These are phyloP conservation scores for Amanita rimosa DNA, from an alignment of 768 basidiomycete genomes.

Conservation along the genomic window DNA sequence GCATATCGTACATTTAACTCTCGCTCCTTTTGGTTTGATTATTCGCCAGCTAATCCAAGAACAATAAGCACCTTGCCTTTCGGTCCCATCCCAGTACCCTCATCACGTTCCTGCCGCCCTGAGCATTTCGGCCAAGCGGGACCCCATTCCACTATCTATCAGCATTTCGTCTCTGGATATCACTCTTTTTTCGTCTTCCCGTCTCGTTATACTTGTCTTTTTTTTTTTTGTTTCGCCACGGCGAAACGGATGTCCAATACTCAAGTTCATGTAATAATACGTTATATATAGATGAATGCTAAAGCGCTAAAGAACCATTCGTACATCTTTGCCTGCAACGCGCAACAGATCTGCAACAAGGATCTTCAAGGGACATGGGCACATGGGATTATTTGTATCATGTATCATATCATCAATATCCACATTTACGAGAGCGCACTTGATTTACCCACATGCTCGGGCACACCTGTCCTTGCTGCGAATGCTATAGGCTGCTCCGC, in stretches of 20 bases:
- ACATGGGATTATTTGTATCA: not conserved
- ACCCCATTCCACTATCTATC: slow-evolving; percentile 3
- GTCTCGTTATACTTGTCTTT: slow-evolving; percentile 22
- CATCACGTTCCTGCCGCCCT: not conserved
- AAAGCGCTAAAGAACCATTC: slow-evolving; percentile 10
- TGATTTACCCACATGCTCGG: too few relatives aligned
- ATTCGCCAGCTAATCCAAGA: slow-evolving; percentile 1
- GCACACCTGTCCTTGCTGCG: too few relatives aligned
- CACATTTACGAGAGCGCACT: too few relatives aligned
- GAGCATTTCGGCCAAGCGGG: not conserved
- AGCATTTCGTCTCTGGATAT: slow-evolving; percentile 6
- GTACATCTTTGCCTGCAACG: not conserved
- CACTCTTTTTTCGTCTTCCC: slow-evolving; percentile 6
- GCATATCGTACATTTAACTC: slow-evolving; percentile 5
- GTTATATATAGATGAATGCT: slow-evolving; percentile 27
- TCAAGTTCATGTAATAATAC: slow-evolving; percentile 27
- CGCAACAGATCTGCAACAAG: not conserved
- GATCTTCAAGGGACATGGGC: not conserved
- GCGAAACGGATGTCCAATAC: slow-evolving; percentile 18
- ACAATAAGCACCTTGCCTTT: not conserved
- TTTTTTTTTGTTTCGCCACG: slow-evolving; percentile 16
- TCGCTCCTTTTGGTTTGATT: slow-evolving; percentile 5
- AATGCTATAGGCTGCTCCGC: too few relatives aligned
- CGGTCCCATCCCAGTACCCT: slow-evolving; percentile 3
- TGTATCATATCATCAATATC: too few relatives aligned